These are phyloP conservation scores for Dinochytrium kinnereticum DNA, from an alignment of 371 early-diverging fungal species.

Conservation along the genomic window DNA sequence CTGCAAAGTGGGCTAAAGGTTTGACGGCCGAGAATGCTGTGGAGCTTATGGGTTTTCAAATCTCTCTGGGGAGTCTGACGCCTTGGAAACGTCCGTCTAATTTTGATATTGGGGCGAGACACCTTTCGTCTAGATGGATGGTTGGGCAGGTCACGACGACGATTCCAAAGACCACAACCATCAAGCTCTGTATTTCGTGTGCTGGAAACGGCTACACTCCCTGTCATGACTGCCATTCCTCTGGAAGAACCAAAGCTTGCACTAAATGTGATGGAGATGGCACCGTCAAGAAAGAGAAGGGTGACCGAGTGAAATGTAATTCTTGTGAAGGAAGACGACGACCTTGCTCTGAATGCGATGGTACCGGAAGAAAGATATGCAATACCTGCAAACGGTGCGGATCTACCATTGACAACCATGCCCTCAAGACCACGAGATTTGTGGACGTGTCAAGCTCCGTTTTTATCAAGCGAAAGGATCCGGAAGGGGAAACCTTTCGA, in stretches of 20 bases:
- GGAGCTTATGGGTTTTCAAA: not conserved
- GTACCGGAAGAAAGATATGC: not conserved
- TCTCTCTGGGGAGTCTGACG: not conserved
- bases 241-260: not conserved
- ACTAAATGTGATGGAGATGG: slow-evolving; percentile 4
- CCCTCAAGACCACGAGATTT: not conserved
- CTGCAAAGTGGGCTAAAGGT: not conserved
- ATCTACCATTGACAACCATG: slow-evolving; percentile 3
- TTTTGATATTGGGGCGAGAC: not conserved
- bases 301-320: not conserved
- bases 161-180: not conserved
- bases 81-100: not conserved
- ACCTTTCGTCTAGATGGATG: not conserved
- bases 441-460: not conserved
- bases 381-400: not conserved
- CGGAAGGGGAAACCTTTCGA: not conserved
- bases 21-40: not conserved
- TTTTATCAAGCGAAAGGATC: not conserved
- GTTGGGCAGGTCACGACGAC: not conserved
- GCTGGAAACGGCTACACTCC: slow-evolving; percentile 8
- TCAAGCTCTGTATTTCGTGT: not conserved
- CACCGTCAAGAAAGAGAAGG: not conserved
- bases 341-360: not conserved
- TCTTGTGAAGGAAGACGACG: not conserved
- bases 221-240: slow-evolving; percentile 4